phyloP scores from a whole-genome alignment of 2,329 filamentous ascomycete genomes.

The Pestalotiopsis sp. region DNA sequence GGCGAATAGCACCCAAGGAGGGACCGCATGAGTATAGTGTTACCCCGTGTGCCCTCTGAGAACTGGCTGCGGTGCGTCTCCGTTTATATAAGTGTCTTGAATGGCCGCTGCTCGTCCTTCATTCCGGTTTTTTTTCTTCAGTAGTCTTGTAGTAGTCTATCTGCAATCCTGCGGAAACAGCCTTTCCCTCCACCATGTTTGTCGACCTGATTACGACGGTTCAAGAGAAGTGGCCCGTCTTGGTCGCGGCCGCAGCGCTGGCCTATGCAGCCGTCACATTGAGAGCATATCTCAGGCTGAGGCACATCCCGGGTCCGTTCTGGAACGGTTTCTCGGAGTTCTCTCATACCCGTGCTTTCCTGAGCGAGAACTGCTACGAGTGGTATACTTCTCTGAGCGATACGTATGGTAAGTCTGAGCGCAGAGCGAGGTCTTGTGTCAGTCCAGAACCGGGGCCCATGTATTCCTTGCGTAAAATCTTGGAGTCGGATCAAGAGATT shows the following conservation, averaged over 20 bases:
- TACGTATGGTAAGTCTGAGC: background rate
- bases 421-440: too few species aligned
- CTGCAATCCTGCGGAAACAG: background rate
- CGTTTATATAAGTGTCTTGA: too few species aligned
- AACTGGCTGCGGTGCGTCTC: background rate
- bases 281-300: background rate
- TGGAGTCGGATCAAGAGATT: background rate
- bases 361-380: background rate
- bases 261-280: background rate
- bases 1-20: background rate
- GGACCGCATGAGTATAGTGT: background rate
- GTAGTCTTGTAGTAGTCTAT: background rate
- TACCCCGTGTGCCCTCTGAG: background rate
- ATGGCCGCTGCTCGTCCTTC: too few species aligned
- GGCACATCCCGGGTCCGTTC: background rate
- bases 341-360: background rate
- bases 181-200: background rate
- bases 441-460: background rate
- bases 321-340: background rate
- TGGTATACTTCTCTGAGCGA: background rate
- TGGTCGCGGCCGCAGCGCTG: background rate
- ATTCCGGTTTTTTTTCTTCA: too few species aligned
- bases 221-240: background rate
- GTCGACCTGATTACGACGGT: background rate
- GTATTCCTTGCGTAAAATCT: too few species aligned